Evolutionary conservation across 495 filamentous ascomycete genomes (phyloP), one percentile per base, ranked within the genome.

Genomic region (Sabuloglossum arenarium): DNA sequence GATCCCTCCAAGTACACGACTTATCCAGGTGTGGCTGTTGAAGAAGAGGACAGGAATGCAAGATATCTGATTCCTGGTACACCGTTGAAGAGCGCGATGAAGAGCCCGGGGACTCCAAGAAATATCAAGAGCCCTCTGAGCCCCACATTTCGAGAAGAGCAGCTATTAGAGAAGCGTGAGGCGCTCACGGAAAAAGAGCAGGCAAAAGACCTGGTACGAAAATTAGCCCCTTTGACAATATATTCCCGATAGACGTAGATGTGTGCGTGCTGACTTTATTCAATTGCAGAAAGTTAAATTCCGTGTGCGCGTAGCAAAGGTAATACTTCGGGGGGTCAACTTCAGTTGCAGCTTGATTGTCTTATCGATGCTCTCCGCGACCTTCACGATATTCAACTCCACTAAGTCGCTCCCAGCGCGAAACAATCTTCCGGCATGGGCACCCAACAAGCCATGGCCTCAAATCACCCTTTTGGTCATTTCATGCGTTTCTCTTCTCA

Each of bases 261-360:
- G n/a, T n/a, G n/a, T n/a, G n/a, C n/a, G n/a, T n/a, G 53, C 11
- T 24, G 14, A 47, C 23, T 47, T 47, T 6, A 0, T 21, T 27
- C 21, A 23, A 24, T 51, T 32, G 39, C 64, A 97, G 90, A 86
- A 84, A 78, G 76, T 94, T 66, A 99, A 99, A 74, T 76, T 83
- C 19, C 81, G 89, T 51, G 88, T 99, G 32, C 82, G 91, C 14
- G 76, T 96, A 63, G 93, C 89, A 58, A 99, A 99, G 73, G 81
- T 96, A 59, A 78, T 93, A 60, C 81, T 99, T 30, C 84, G 91
- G 59, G 80, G 86, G 54, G 82, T 95, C 67, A 97, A 88, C 75
- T 96, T 97, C 69, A 86, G 83, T 69, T 99, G 91, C 74, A 88
- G 84, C 72, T 75, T 94, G 53, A 96, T 99, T 63, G 85, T 99